phyloP scores from a whole-genome alignment of 305 asterid species.

The Fraxinus ornus region DNA sequence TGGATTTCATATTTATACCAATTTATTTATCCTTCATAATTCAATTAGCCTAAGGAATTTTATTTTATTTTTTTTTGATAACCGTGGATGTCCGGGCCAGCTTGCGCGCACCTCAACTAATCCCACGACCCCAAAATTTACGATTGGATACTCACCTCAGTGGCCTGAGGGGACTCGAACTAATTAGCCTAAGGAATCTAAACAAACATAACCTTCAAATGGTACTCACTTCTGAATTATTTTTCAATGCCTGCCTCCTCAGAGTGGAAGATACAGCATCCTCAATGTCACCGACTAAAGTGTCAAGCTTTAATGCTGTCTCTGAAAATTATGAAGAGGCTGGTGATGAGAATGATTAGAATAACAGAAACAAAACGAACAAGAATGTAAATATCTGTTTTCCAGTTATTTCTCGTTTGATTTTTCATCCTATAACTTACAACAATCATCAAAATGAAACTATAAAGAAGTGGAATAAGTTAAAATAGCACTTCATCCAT shows the following conservation, averaged over 20 bases:
- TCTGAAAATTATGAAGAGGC: constrained; percentile 47
- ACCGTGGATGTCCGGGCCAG: too few species aligned
- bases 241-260: constrained; percentile 54
- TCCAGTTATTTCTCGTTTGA: constrained; percentile 5
- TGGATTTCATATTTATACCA: background rate
- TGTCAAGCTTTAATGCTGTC: constrained; percentile 80
- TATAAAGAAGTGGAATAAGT: background rate
- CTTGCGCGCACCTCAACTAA: too few species aligned
- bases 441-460: background rate
- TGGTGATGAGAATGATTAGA: constrained; percentile 7
- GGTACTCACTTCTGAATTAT: constrained; percentile 64
- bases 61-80: too few species aligned
- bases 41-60: too few species aligned
- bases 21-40: constrained; percentile 12
- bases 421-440: background rate
- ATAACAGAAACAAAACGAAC: constrained; percentile 17
- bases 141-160: too few species aligned
- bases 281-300: constrained; percentile 86
- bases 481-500: background rate
- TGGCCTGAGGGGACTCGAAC: too few species aligned
- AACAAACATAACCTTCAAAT: constrained; percentile 11
- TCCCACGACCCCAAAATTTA: too few species aligned
- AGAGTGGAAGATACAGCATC: constrained; percentile 76
- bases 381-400: constrained; percentile 4
- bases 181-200: constrained; percentile 12